phyloP scores from a whole-genome alignment of 2,329 filamentous ascomycete genomes.

The Fusarium falciforme region DNA sequence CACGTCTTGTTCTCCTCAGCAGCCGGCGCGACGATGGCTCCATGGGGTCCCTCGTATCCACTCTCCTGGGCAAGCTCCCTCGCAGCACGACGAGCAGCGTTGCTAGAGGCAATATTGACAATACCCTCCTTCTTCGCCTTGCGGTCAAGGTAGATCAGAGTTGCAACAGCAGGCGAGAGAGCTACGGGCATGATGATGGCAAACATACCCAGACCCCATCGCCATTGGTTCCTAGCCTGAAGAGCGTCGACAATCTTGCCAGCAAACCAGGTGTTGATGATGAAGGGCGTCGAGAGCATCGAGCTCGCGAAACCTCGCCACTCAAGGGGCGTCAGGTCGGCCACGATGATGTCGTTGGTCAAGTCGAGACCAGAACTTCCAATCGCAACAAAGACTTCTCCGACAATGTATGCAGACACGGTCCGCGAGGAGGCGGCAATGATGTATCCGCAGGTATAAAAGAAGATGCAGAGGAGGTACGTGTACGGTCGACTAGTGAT shows the following conservation, averaged over 20 bases:
- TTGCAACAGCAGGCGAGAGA: conserved; percentile 63
- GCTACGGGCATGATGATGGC: conserved; percentile 69
- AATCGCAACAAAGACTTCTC: conserved; percentile 68
- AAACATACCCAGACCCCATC: conserved; percentile 68
- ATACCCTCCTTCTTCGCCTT: conserved; percentile 67
- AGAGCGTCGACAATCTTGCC: conserved; percentile 57
- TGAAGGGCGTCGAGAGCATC: conserved; percentile 44
- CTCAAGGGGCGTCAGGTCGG: conserved; percentile 66
- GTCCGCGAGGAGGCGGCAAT: conserved; percentile 65
- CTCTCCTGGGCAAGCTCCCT: conserved; percentile 31
- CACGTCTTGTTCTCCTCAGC: not conserved
- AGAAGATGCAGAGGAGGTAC: conserved; percentile 64
- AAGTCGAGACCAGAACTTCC: conserved; percentile 70
- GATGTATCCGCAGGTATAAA: conserved; percentile 68
- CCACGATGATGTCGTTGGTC: conserved; percentile 71
- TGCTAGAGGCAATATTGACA: conserved; percentile 48
- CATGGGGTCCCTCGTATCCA: not conserved
- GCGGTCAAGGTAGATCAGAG: conserved; percentile 66
- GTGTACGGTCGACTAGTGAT: conserved; percentile 72
- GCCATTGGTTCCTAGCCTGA: conserved; percentile 40
- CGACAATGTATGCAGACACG: conserved; percentile 63
- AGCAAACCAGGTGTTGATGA: conserved; percentile 54
- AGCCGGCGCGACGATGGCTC: not conserved
- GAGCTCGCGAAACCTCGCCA: conserved; percentile 50
- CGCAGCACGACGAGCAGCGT: conserved; percentile 50